Conservation (phyloP, 2,329 filamentous ascomycete genomes). For the Xylaria sp. region DNA sequence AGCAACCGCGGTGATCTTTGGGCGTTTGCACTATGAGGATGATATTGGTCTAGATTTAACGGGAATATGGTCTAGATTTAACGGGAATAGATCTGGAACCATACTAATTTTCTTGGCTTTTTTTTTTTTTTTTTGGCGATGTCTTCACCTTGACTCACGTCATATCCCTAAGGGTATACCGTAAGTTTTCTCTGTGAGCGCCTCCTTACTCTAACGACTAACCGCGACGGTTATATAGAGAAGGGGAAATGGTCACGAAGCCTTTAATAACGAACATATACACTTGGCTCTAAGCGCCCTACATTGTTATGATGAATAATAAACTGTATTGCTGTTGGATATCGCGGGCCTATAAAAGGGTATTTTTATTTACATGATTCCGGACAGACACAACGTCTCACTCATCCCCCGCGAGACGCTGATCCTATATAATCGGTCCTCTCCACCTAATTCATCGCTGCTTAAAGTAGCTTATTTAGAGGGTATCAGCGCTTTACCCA, state of each 20-base stretch:
- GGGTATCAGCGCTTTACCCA: conserved; percentile 22
- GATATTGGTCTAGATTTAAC: too few species aligned
- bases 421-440: neutral
- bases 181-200: too few species aligned
- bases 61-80: too few species aligned
- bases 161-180: too few species aligned
- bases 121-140: too few species aligned
- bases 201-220: neutral
- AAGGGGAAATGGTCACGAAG: neutral
- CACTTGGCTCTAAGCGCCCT: neutral
- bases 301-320: neutral
- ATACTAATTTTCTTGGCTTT: too few species aligned
- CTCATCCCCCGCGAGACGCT: neutral
- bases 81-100: too few species aligned
- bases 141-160: too few species aligned
- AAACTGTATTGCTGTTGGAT: conserved; percentile 1
- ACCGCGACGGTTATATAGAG: neutral
- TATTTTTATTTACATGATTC: conserved; percentile 1
- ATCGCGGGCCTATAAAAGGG: conserved; percentile 5
- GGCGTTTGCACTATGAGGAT: too few species aligned
- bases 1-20: too few species aligned
- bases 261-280: neutral
- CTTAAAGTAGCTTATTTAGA: neutral
- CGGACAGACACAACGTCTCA: neutral
- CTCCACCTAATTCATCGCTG: conserved; percentile 11